These are phyloP conservation scores for Cryphonectria japonica DNA, from an alignment of 2,329 filamentous ascomycete species.

Conservation along the genomic window DNA sequence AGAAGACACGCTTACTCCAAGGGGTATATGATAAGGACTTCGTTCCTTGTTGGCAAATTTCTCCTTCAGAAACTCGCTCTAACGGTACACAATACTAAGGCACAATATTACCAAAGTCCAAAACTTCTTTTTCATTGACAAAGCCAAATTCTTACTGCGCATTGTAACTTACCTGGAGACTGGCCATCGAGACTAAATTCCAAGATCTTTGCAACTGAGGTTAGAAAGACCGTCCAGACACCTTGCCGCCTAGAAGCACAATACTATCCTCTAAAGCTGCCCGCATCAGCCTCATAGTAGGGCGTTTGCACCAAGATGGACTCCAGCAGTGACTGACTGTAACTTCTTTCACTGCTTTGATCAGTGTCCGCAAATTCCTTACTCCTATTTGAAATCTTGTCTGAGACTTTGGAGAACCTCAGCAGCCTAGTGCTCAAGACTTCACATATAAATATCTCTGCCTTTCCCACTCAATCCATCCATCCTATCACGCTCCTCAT, in stretches of 20 bases:
- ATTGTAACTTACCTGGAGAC: not conserved
- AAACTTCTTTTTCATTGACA: too few species aligned
- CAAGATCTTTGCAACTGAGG: not conserved
- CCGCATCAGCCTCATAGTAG: not conserved
- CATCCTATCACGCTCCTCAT: not conserved
- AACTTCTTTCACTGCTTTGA: not conserved
- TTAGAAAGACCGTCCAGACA: not conserved
- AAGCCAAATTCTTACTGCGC: too few species aligned
- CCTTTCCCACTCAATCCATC: not conserved
- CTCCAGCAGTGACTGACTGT: not conserved
- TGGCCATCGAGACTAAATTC: not conserved
- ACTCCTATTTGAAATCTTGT: not conserved
- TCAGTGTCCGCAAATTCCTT: not conserved
- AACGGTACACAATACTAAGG: too few species aligned
- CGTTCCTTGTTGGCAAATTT: too few species aligned
- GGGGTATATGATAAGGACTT: too few species aligned
- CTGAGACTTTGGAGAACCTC: not conserved
- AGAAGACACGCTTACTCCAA: too few species aligned
- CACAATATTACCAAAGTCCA: too few species aligned
- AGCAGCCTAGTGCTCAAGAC: too few species aligned
- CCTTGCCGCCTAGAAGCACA: not conserved
- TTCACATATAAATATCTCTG: not conserved
- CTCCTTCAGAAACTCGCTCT: too few species aligned
- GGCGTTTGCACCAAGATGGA: not conserved
- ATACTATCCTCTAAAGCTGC: not conserved